A percentile compares a stretch with the other conserved stretches of the same genome.
Evolutionary conservation across 495 filamentous ascomycete genomes (phyloP).

Genomic region (Saxispiralis lemnorum): DNA sequence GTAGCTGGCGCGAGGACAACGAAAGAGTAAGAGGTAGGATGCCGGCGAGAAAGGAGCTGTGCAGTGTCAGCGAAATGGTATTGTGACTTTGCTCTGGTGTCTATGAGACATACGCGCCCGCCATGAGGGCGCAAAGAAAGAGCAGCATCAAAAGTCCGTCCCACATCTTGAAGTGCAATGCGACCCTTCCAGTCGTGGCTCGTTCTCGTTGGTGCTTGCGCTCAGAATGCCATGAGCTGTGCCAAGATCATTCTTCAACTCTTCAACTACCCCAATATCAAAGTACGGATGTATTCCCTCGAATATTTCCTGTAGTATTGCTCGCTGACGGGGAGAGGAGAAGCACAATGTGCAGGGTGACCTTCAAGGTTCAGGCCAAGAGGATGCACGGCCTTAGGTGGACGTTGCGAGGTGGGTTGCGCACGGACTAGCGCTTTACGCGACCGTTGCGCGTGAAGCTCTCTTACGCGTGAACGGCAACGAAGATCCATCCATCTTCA

Average conservation of each 20-base stretch:
- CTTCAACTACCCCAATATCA: no score
- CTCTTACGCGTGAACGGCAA: not conserved
- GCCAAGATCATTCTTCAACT: no score
- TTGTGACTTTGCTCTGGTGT: no score
- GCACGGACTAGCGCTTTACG: not conserved
- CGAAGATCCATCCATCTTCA: no score
- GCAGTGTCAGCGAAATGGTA: slow-evolving; percentile 15
- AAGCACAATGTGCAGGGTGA: not conserved
- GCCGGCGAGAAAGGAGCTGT: slow-evolving; percentile 86
- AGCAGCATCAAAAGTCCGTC: slow-evolving; percentile 79
- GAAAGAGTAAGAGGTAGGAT: slow-evolving; percentile 79
- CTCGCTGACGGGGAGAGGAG: not conserved
- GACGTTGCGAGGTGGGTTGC: not conserved
- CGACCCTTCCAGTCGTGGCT: not conserved
- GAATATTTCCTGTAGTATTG: no score
- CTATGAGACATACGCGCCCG: slow-evolving; percentile 65
- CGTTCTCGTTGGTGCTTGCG: no score
- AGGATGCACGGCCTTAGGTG: not conserved
- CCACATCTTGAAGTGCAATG: slow-evolving; percentile 27
- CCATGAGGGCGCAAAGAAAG: slow-evolving; percentile 78
- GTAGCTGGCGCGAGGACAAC: slow-evolving; percentile 72
- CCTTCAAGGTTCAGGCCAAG: not conserved
- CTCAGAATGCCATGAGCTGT: no score
- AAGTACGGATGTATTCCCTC: no score
- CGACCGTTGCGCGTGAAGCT: slow-evolving; percentile 1